phyloP scores from a whole-genome alignment of 179 eudicot species.

The Amaranthus tricolor region DNA sequence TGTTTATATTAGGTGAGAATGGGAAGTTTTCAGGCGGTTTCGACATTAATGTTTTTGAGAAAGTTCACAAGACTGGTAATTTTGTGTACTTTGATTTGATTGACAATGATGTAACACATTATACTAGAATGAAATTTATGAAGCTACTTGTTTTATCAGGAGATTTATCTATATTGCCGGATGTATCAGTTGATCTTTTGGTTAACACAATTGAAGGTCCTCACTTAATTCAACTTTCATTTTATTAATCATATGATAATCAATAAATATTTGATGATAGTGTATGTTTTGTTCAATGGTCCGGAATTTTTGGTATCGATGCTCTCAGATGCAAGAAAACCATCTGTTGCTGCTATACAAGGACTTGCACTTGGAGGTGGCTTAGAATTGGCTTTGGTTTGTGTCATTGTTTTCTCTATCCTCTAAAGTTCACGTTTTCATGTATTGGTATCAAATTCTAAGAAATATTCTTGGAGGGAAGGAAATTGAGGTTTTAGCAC shows the following conservation, averaged over 20 bases:
- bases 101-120: background rate
- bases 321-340: conserved; percentile 69
- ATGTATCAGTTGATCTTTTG: conserved; percentile 65
- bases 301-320: background rate
- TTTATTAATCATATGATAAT: too few relatives aligned
- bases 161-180: conserved; percentile 56
- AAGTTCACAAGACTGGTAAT: conserved; percentile 76
- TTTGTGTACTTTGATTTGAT: background rate
- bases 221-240: conserved; percentile 7
- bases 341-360: conserved; percentile 84
- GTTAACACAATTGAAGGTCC: conserved; percentile 80
- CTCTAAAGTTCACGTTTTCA: background rate
- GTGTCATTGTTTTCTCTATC: conserved; percentile 17
- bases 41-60: conserved; percentile 72
- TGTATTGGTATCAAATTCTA: background rate
- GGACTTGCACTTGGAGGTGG: conserved; percentile 99
- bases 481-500: background rate
- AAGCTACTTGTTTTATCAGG: conserved; percentile 47
- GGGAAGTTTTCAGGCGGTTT: conserved; percentile 86
- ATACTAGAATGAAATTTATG: background rate
- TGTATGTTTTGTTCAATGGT: background rate
- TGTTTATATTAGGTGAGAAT: conserved; percentile 46
- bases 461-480: background rate
- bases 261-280: background rate
- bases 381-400: conserved; percentile 84